Evolutionary conservation across 306 rosid species (phyloP), one percentile per base, ranked within the genome.

Genomic region (Mucuna pruriens): DNA sequence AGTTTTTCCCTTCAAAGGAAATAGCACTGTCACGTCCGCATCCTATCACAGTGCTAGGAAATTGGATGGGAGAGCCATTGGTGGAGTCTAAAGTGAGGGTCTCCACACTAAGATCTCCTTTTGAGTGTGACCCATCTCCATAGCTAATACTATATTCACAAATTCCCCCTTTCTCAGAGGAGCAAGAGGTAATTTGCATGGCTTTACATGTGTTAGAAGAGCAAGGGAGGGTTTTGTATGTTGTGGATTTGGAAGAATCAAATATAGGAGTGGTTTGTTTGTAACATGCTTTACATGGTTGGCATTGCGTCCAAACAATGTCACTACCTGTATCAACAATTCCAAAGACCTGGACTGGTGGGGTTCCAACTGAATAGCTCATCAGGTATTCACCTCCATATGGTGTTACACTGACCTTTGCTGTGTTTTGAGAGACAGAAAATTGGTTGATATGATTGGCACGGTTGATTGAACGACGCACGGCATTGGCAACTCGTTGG

Each of bases 251-350:
- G 0, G 60, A 1, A 0, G 93, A 86, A 12, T 83, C 62, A 52
- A 92, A 92, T 10, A 84, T 17, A 2, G 92, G 90, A 6, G 46
- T 60, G 0, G 13, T 23, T 69, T 92, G 93, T 1, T 45, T 9
- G 88, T 45, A 92, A 19, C 97, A 92, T 0, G 1, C 0, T 0
- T 0, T 2, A 80, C 97, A 92, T 0, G 94, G 97, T 26, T 46
- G 0, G 83, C 97, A 92, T 20, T 92, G 97, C 0, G 81, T 44
- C 97, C 97, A 92, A 13, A 84, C 44, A 4, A 92, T 58, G 46
- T 88, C 90, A 29, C 97, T 92, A 4, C 94, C 93, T 0, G 94
- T 92, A 29, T 92, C 97, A 1, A 81, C 86, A 7, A 87, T 42
- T 29, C 85, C 93, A 0, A 64, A 20, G 51, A 88, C 12, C 0